phyloP scores from a whole-genome alignment of 2,329 filamentous ascomycete species.

The Pyricularia sp. region DNA sequence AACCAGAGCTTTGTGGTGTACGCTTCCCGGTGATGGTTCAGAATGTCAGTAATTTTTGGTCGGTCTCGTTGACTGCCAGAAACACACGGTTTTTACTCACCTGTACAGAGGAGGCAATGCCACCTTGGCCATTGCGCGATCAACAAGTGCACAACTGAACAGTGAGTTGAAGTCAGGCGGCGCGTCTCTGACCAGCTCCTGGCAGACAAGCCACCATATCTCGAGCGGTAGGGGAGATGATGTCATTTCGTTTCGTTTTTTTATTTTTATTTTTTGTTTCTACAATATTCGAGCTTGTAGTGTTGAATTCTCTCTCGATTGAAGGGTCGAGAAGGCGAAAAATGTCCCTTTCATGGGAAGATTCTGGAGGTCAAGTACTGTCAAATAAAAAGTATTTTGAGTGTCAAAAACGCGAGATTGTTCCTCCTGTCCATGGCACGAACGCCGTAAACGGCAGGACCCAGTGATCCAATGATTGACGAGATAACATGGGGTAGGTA shows the following conservation, averaged over 20 bases:
- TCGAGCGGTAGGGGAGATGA: conserved; percentile 35
- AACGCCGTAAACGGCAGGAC: background rate
- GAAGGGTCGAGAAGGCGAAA: background rate
- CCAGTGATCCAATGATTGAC: background rate
- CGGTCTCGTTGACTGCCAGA: background rate
- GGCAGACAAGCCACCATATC: conserved; percentile 46
- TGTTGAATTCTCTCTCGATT: background rate
- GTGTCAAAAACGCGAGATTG: background rate
- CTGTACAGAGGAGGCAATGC: conserved; percentile 51
- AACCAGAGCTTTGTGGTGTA: background rate
- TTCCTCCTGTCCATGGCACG: background rate
- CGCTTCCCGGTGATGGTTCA: background rate
- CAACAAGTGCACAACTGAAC: conserved; percentile 43
- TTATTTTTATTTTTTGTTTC: no score
- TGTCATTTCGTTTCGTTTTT: background rate
- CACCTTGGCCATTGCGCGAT: conserved; percentile 40
- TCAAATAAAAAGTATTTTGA: background rate
- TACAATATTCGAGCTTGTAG: background rate
- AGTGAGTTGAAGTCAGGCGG: conserved; percentile 44
- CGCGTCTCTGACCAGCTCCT: conserved; percentile 37
- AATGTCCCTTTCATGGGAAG: background rate
- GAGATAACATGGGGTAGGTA: no score
- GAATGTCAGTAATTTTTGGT: background rate
- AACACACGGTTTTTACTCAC: background rate
- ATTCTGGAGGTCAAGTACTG: background rate